Conservation (phyloP, 768 basidiomycete genomes). For the Hericium rajendrae region DNA sequence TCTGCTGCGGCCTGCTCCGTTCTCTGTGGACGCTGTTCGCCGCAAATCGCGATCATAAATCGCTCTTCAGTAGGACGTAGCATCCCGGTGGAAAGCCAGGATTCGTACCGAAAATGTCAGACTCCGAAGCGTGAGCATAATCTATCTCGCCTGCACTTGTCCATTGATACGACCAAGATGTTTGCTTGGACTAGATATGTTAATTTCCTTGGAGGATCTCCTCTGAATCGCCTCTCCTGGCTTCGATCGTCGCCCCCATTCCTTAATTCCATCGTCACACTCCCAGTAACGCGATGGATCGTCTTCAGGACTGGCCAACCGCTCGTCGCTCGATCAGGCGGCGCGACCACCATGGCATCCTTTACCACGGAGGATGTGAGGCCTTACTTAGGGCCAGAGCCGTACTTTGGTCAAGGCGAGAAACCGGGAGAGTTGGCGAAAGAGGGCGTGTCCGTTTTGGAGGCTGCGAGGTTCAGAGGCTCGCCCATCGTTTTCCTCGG, state of each 20-base stretch:
- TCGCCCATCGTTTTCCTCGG: slow-evolving; percentile 72
- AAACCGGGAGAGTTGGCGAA: slow-evolving; percentile 24
- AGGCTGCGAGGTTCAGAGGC: slow-evolving; percentile 52
- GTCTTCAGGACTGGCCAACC: slow-evolving; percentile 69
- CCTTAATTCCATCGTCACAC: slow-evolving; percentile 57
- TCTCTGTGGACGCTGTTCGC: no score
- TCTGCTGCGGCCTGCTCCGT: neutral
- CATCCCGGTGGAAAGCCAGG: no score
- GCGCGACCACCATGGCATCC: slow-evolving; percentile 35
- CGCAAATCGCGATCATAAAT: no score
- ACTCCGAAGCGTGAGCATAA: slow-evolving; percentile 7
- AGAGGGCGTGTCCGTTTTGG: slow-evolving; percentile 26
- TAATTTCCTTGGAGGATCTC: slow-evolving; percentile 52
- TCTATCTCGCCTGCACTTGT: neutral
- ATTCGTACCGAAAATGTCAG: neutral
- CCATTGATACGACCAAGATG: slow-evolving; percentile 3
- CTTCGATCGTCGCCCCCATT: slow-evolving; percentile 65
- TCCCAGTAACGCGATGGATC: slow-evolving; percentile 64
- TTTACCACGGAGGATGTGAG: slow-evolving; percentile 54
- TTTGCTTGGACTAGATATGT: slow-evolving; percentile 25
- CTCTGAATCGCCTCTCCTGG: slow-evolving; percentile 77
- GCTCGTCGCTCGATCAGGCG: slow-evolving; percentile 33
- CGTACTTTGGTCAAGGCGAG: slow-evolving; percentile 66
- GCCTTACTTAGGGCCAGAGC: slow-evolving; percentile 53
- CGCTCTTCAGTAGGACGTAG: no score